Base-by-base conservation (phyloP, 1,284 basidiomycete genomes). In the Tausonia pullulans region DNA sequence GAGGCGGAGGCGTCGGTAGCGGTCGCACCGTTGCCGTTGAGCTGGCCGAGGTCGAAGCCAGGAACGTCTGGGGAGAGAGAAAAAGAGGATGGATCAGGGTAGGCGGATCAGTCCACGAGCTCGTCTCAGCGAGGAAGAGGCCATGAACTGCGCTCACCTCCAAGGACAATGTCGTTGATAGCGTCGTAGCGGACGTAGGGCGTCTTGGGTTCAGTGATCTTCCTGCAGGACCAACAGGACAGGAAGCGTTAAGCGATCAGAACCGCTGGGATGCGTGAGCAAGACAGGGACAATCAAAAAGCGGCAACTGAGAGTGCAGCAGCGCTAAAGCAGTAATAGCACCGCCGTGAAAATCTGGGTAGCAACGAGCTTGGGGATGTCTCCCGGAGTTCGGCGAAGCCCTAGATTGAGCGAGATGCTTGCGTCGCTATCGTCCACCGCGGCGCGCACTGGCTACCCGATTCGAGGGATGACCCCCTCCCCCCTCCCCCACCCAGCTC, bases 161-260 rank as follows among this genome's bases (percentile, higher is more conserved):
- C 83, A 9, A 77, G 70, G 55, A 92, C 78, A 64, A 83, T 82
- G 73, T 93, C 90, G 53, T 87, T 87, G 74, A 88, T 85, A 0
- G 89, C 83, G 71, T 93, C 89, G 75, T 93, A 92, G 68, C 89
- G 81, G 61, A 95, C 90, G 76, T 87, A 95, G 0, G 91, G 91
- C n/a, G 91, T 95, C 82, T 95, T 95, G 60, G 91, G 91, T 74
- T 95, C 91, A 4, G 88, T 91, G 73, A 95, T 95, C 83, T 93
- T 95, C 75, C 75, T 76, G 57, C 6, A 40, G 14, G 56, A 14
- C 3, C 5, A 61, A 63, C 11, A 62, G 2, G 41, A 58, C 27
- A 60, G n/a, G 11, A 3, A 62, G 4, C 49, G 62, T 40, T 39
- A 53, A n/a, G 13, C 5, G 27, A 48, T 13, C 44, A 44, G 52